Percentiles rank a stretch among this genome's conserved stretches.
Evolutionary conservation across 257 asterid species (phyloP).

Genomic region (Eucommia ulmoides): DNA sequence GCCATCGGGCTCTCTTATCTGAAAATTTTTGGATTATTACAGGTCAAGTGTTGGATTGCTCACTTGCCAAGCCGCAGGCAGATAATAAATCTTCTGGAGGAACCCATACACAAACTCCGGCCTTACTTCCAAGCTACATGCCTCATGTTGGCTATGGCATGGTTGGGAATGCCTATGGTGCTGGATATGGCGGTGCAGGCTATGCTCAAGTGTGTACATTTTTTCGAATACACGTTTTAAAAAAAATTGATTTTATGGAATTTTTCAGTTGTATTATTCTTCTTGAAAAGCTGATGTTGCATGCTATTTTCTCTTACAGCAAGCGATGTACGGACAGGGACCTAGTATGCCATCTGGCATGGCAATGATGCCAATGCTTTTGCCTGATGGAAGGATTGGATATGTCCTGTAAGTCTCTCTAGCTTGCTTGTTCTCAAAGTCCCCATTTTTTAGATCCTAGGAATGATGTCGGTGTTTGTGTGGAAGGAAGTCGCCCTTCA

Average conservation of each 20-base stretch:
- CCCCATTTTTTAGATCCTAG: too few relatives aligned
- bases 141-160: conserved; percentile 76
- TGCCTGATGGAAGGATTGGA: conserved; percentile 99
- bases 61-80: conserved; percentile 94
- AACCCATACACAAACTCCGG: conserved; percentile 42
- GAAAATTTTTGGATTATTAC: conserved; percentile 14
- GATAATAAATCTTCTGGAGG: conserved; percentile 65
- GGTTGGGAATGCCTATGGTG: conserved; percentile 76
- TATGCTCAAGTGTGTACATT: conserved; percentile 86
- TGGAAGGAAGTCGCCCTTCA: too few relatives aligned
- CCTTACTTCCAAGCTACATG: conserved; percentile 56
- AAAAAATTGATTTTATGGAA: too few relatives aligned
- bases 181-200: conserved; percentile 46
- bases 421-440: too few relatives aligned
- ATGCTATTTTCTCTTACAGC: conserved; percentile 25
- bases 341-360: conserved; percentile 68
- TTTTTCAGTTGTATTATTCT: too few relatives aligned
- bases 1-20: conserved; percentile 3
- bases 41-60: conserved; percentile 93
- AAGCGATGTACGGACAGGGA: conserved; percentile 74
- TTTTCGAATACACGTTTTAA: too few relatives aligned
- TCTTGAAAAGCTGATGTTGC: too few relatives aligned
- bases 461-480: too few relatives aligned
- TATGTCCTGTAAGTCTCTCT: conserved; percentile 99
- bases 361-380: conserved; percentile 99